phyloP scores from a whole-genome alignment of 345 rosid genomes.

The Noccaea caerulescens region DNA sequence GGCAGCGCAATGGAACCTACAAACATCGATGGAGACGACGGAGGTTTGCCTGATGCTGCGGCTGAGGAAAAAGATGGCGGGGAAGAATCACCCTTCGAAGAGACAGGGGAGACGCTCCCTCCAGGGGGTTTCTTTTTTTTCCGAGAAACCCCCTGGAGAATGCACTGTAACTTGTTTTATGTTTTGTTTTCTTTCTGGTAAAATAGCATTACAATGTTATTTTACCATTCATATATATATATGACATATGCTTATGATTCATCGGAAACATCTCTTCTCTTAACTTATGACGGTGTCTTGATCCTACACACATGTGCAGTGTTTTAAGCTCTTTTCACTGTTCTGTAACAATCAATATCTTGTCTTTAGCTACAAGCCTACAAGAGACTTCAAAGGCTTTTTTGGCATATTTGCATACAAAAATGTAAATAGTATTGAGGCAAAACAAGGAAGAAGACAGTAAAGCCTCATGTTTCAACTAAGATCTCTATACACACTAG shows the following conservation, averaged over 20 bases:
- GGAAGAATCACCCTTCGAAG: too few species aligned
- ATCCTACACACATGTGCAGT: not conserved
- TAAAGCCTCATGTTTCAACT: too few species aligned
- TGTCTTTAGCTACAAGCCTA: not conserved
- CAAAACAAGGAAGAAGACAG: not conserved
- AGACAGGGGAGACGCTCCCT: too few species aligned
- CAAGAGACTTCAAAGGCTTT: not conserved
- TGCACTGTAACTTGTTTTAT: too few species aligned
- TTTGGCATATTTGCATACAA: constrained; percentile 9
- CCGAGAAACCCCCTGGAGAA: too few species aligned
- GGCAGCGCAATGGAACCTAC: too few species aligned
- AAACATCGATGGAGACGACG: too few species aligned
- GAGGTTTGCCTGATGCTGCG: too few species aligned
- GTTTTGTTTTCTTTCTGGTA: too few species aligned
- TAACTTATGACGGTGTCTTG: not conserved
- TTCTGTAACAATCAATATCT: constrained; percentile 8
- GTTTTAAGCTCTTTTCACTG: constrained; percentile 17
- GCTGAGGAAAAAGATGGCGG: too few species aligned
- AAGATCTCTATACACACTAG: too few species aligned
- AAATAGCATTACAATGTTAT: not conserved
- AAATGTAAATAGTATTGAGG: not conserved
- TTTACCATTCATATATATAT: not conserved
- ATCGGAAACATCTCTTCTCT: not conserved
- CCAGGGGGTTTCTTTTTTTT: too few species aligned
- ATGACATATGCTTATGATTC: not conserved